Base-by-base conservation (phyloP, 2,329 filamentous ascomycete genomes). In the Colletotrichum tropicicola region DNA sequence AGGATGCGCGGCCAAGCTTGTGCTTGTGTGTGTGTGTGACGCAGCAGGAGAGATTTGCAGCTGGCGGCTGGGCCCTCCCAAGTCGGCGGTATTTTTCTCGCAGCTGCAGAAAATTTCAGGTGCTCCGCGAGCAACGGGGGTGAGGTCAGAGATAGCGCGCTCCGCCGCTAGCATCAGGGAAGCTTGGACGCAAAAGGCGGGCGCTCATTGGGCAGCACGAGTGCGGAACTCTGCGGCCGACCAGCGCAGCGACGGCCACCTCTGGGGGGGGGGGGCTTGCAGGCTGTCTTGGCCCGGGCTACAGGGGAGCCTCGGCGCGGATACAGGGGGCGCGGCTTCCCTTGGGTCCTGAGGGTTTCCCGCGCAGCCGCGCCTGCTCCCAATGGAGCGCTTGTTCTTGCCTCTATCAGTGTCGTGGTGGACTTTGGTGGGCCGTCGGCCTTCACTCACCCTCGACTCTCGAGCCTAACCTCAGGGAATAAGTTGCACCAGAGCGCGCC, bases 121-220 rank as follows among this genome's bases (percentile, higher is more conserved):
- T 65, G 57, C 49, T 55, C 32, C 32, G 32, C 32, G 32, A 35
- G 12, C 9, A 35, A 49, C 57, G 56, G 61, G 61, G 61, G 61
- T 65, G 61, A 65, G 61, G 61, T 65, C 61, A 65, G 49, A 64
- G 61, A 54, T 49, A 59, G 61, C 56, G 61, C 61, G 61, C 41
- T 64, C 56, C 60, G 54, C 54, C 39, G 54, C 30, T 19, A 12
- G 39, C 17, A 52, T 21, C 32, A 5, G 49, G 32, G 32, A 65
- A 61, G 57, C 61, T 65, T 51, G n/a, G 61, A 45, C 43, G 5
- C 3, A 6, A 17, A 45, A 2, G 23, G 27, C n/a, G 3, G 21
- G 12, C 21, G 19, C 13, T 65, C 57, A 65, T 65, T 65, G 61
- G 61, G 25, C 21, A 4, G 43, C 12, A 19, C 57, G 25, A 10